These are phyloP conservation scores for Stephanodiscus triporus DNA, from an alignment of 108 stramenopile species.

Conservation along the genomic window DNA sequence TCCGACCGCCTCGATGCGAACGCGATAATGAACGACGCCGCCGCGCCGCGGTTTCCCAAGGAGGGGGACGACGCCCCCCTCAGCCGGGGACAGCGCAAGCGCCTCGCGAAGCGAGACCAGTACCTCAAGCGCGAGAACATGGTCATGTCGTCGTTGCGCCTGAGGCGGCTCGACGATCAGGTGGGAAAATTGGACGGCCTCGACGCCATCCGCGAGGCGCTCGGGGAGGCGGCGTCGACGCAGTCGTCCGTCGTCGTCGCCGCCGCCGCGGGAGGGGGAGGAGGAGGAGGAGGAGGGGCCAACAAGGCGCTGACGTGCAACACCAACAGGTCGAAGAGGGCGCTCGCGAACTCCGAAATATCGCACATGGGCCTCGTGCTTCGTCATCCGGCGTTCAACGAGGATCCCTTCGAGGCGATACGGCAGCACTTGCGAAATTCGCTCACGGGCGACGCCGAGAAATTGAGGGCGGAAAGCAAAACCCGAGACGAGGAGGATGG, in stretches of 20 bases:
- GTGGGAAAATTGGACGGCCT: slow-evolving; percentile 81
- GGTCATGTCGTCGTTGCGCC: slow-evolving; percentile 72
- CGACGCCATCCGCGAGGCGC: slow-evolving; percentile 76
- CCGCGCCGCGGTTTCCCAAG: background rate
- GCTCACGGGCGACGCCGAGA: slow-evolving; percentile 50
- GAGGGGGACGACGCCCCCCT: slow-evolving; percentile 39
- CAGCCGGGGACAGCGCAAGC: slow-evolving; percentile 83
- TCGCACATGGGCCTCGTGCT: slow-evolving; percentile 71
- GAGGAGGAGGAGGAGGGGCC: slow-evolving; percentile 1
- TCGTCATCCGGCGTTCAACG: slow-evolving; percentile 76
- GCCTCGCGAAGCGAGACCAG: slow-evolving; percentile 78
- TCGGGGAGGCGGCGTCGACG: slow-evolving; percentile 61
- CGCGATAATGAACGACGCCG: background rate
- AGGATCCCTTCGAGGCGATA: slow-evolving; percentile 80
- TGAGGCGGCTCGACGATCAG: slow-evolving; percentile 70
- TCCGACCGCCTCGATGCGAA: background rate
- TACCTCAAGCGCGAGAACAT: slow-evolving; percentile 78
- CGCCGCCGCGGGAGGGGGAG: too few species aligned
- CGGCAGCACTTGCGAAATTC: slow-evolving; percentile 81
- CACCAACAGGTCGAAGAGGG: slow-evolving; percentile 66
- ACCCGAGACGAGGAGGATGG: slow-evolving; percentile 36
- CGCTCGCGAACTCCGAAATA: slow-evolving; percentile 61
- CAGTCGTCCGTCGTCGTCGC: slow-evolving; percentile 6
- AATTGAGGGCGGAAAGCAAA: slow-evolving; percentile 44
- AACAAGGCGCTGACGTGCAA: slow-evolving; percentile 1